phyloP scores from a whole-genome alignment of 2,329 filamentous ascomycete species.

The Neospermospora avenae region DNA sequence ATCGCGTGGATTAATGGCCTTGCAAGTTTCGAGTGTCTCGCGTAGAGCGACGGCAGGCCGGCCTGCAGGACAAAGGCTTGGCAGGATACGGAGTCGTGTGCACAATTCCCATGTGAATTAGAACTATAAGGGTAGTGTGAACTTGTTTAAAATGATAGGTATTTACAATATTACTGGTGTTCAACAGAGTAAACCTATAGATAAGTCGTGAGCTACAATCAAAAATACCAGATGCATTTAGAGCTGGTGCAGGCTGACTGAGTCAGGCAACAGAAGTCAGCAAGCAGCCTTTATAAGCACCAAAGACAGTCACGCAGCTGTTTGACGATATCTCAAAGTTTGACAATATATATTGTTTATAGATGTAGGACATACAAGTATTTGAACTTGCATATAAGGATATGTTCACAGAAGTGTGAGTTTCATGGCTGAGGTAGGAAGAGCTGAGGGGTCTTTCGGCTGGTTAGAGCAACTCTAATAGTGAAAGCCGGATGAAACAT shows the following conservation, averaged over 20 bases:
- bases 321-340: not conserved
- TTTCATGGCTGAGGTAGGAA: too few relatives aligned
- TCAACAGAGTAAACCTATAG: not conserved
- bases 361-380: too few relatives aligned
- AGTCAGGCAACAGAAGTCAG: conserved; percentile 1
- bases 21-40: conserved; percentile 19
- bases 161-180: not conserved
- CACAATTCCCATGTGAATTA: not conserved
- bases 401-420: too few relatives aligned
- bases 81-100: not conserved
- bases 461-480: not conserved
- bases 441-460: not conserved
- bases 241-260: not conserved
- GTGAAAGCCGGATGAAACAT: not conserved
- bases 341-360: not conserved
- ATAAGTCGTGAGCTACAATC: too few relatives aligned
- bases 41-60: not conserved
- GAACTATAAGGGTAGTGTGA: not conserved
- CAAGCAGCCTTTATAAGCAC: not conserved
- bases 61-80: not conserved
- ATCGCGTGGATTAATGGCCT: conserved; percentile 8
- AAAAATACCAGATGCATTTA: too few relatives aligned
- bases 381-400: too few relatives aligned
- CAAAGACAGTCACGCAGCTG: not conserved
- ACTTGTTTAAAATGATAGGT: not conserved